A percentile compares a stretch with the other conserved stretches of the same genome.
phyloP scores from a whole-genome alignment of 202 grass and related monocot genomes.

The Bolboschoenoplectus hybrid region DNA sequence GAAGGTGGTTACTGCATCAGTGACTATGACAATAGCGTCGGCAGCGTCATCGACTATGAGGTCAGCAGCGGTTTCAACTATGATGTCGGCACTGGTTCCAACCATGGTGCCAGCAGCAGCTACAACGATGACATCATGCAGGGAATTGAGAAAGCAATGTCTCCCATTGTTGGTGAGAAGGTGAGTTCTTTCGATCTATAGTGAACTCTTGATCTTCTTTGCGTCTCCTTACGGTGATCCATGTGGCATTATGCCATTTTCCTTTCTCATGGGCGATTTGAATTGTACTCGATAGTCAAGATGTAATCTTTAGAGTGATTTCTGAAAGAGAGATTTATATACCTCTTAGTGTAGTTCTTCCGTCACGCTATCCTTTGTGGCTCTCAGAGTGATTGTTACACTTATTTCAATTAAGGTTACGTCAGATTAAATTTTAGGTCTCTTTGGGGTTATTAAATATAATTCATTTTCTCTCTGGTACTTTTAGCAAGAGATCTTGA shows the following conservation, averaged over 20 bases:
- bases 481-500: constrained; percentile 24
- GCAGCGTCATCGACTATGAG: constrained; percentile 29
- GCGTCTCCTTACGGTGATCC: neutral
- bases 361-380: neutral
- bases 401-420: neutral
- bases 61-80: constrained; percentile 32
- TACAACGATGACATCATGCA: constrained; percentile 47
- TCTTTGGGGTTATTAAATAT: constrained; percentile 23
- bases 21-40: neutral
- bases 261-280: neutral
- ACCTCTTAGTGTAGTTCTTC: neutral
- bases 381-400: neutral
- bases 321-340: constrained; percentile 16
- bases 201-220: constrained; percentile 19
- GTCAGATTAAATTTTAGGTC: constrained; percentile 22
- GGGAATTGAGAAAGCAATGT: constrained; percentile 56
- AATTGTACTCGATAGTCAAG: neutral
- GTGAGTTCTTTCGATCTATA: constrained; percentile 34
- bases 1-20: neutral
- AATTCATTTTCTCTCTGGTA: constrained; percentile 19
- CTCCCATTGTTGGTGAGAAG: constrained; percentile 70
- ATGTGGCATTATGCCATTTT: neutral
- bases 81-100: too few relatives aligned
- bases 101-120: constrained; percentile 36
- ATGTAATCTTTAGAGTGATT: neutral